Percentiles rank a stretch among this genome's conserved stretches.
Evolutionary conservation across 148 eudicot species (phyloP).

Genomic region (Pharnaceum exiguum): DNA sequence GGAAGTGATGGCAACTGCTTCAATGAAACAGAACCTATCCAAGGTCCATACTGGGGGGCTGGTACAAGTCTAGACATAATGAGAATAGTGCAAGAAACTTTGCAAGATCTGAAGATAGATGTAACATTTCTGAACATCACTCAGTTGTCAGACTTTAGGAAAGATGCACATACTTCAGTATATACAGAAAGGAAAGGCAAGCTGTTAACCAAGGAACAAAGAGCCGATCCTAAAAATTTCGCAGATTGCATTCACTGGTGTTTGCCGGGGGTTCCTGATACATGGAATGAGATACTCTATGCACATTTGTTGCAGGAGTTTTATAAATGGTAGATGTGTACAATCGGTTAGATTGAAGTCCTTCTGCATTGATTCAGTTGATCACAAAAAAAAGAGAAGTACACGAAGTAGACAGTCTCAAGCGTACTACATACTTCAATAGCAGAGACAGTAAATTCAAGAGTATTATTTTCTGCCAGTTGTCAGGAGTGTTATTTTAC

Average conservation of each 20-base stretch:
- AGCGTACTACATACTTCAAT: too few relatives aligned
- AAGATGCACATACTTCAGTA: conserved; percentile 84
- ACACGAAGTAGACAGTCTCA: too few relatives aligned
- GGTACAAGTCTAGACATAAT: conserved; percentile 71
- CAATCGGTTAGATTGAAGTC: too few relatives aligned
- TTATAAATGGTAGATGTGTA: too few relatives aligned
- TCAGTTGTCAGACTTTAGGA: conserved; percentile 71
- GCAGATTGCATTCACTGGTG: conserved; percentile 99
- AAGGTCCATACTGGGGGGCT: conserved; percentile 69
- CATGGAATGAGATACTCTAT: conserved; percentile 84
- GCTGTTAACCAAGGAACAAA: conserved; percentile 68
- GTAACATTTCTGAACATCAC: conserved; percentile 71
- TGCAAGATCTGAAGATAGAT: conserved; percentile 35
- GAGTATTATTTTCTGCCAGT: too few relatives aligned
- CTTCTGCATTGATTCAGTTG: too few relatives aligned
- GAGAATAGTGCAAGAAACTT: conserved; percentile 48
- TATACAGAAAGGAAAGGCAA: conserved; percentile 76
- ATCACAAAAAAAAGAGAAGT: too few relatives aligned
- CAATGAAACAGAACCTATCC: conserved; percentile 58
- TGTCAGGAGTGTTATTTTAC: too few relatives aligned
- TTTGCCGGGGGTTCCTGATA: conserved; percentile 92
- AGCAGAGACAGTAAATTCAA: too few relatives aligned
- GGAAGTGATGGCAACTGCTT: conserved; percentile 81
- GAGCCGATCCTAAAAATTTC: conserved; percentile 60
- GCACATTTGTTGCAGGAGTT: conserved; percentile 58